Evolutionary conservation across 768 basidiomycete genomes (phyloP).

Genomic region (Nidularia pulvinata): DNA sequence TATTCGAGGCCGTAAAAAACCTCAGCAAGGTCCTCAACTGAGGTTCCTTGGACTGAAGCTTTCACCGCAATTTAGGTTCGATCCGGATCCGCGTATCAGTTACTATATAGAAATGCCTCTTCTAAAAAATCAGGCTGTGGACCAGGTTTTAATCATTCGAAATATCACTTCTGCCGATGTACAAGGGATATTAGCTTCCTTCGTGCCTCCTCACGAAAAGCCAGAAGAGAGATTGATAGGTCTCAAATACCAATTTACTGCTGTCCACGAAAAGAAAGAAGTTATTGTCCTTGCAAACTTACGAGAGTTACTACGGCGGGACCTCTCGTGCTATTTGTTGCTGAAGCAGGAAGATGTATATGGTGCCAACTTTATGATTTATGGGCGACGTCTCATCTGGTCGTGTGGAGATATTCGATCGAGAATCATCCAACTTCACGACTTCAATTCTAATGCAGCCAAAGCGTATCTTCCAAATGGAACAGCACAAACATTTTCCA

Average conservation of each 20-base stretch:
- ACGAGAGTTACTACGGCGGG: neutral
- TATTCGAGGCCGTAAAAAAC: neutral
- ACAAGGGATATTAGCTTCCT: neutral
- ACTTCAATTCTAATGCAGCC: neutral
- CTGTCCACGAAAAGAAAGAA: neutral
- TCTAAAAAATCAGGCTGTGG: neutral
- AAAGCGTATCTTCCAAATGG: neutral
- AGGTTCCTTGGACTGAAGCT: neutral
- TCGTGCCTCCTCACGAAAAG: neutral
- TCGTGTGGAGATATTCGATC: neutral
- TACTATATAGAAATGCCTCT: neutral
- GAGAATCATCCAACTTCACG: neutral
- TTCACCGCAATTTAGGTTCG: neutral
- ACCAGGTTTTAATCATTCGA: neutral
- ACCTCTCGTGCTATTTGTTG: neutral
- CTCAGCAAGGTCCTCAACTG: neutral
- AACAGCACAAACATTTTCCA: neutral
- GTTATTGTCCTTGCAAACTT: neutral
- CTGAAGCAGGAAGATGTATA: neutral
- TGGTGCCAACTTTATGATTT: neutral
- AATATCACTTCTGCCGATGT: constrained; percentile 1
- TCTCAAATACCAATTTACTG: constrained; percentile 1
- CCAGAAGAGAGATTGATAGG: constrained; percentile 5
- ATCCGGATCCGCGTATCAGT: neutral
- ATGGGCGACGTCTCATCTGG: neutral